Evolutionary conservation across 306 rosid genomes (phyloP), one percentile per base, ranked within the genome.

Genomic region (Prunus armeniaca): DNA sequence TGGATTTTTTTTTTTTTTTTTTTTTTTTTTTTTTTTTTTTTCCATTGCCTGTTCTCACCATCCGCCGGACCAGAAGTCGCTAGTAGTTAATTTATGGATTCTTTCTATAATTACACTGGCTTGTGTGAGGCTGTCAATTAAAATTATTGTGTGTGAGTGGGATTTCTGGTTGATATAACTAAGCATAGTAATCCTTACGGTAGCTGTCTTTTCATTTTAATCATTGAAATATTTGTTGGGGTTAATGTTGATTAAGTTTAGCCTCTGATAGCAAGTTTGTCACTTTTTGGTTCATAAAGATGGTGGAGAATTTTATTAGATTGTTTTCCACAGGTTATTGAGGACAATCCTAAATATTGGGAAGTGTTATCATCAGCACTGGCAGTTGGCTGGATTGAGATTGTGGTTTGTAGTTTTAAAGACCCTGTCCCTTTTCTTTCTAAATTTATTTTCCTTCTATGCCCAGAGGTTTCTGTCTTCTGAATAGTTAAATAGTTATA

Each of bases 361-460:
- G 96, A 90, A 66, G 87, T 81, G 66, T 76, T 94, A 49, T 86
- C 91, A 68, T 90, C 95, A 72, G 92, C 96, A 56, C 62, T 94
- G 52, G 91, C 98, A 74, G 87, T 94, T 82, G 98, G 98, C 84
- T 92, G 98, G 98, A 89, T 89, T 46, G 98, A 94, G 66, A 77
- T 90, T 82, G 98, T 88, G 95, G 98, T 94, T 41, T 32, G 97
- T 86, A 73, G 78, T 73, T 77, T 61, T n/a, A 8, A 24, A 10
- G 62, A 14, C 34, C 49, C 15, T 52, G 51, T 58, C 82, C 55
- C 3, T n/a, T 62, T 24, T 34, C 67, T 49, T 12, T 25, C 68
- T 57, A 56, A 15, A 24, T 10, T 5, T 12, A 34, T 34, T 20
- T 46, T 56, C n/a, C 9, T 14, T 74, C 7, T 34, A 9, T 69